These are phyloP conservation scores for Neoascochyta sp. DNA, from an alignment of 2,329 filamentous ascomycete species.

Conservation along the genomic window DNA sequence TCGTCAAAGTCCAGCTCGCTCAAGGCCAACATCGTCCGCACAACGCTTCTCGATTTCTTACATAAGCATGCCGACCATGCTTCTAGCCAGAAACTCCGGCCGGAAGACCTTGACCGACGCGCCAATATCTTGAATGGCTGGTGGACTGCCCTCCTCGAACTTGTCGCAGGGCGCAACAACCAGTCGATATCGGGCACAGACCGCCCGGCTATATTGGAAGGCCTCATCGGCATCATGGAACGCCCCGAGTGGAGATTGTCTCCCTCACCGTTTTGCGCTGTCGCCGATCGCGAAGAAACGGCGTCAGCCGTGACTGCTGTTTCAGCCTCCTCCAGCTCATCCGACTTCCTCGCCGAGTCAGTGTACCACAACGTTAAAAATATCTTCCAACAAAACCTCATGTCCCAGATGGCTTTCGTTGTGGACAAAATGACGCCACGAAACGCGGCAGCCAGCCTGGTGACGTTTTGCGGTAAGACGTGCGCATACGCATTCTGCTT, in stretches of 20 bases:
- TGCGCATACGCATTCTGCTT: slow-evolving; percentile 94
- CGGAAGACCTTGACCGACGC: slow-evolving; percentile 79
- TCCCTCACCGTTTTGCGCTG: slow-evolving; percentile 63
- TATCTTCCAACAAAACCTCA: slow-evolving; percentile 77
- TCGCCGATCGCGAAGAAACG: slow-evolving; percentile 53
- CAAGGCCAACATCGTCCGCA: slow-evolving; percentile 72
- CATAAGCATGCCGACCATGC: slow-evolving; percentile 64
- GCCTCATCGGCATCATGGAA: slow-evolving; percentile 77
- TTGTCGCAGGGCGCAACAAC: slow-evolving; percentile 71
- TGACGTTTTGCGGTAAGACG: slow-evolving; percentile 85
- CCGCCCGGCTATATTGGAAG: slow-evolving; percentile 74
- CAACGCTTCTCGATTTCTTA: slow-evolving; percentile 71
- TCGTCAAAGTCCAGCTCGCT: slow-evolving; percentile 67
- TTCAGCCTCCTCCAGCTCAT: slow-evolving; percentile 58
- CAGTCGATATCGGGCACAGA: slow-evolving; percentile 82
- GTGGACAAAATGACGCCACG: slow-evolving; percentile 83
- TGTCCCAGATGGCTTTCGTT: slow-evolving; percentile 80
- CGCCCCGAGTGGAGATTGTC: slow-evolving; percentile 80
- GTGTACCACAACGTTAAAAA: slow-evolving; percentile 85
- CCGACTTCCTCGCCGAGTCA: slow-evolving; percentile 68
- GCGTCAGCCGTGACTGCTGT: slow-evolving; percentile 48
- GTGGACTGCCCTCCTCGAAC: slow-evolving; percentile 80
- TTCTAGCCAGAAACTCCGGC: slow-evolving; percentile 62
- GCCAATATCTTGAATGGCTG: slow-evolving; percentile 80
- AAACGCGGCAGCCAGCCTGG: slow-evolving; percentile 61